Conservation (phyloP, 2,329 filamentous ascomycete species). For the Bipolaris sorokiniana region DNA sequence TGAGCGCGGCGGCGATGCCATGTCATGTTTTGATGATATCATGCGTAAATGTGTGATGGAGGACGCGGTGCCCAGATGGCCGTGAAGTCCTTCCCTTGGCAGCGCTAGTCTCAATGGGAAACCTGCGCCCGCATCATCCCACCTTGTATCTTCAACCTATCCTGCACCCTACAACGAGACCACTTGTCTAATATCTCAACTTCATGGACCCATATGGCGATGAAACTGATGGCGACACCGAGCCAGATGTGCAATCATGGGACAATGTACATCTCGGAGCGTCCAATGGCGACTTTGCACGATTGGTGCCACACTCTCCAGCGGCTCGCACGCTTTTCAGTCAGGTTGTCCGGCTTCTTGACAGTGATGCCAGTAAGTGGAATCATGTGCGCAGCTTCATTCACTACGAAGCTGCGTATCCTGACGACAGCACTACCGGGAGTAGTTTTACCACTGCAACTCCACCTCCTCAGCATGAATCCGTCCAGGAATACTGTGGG, state of each 20-base stretch:
- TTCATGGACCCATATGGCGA: neutral
- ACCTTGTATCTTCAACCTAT: neutral
- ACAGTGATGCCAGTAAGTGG: neutral
- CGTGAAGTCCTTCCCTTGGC: neutral
- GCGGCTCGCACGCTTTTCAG: neutral
- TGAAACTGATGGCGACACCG: constrained; percentile 1
- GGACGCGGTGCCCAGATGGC: neutral
- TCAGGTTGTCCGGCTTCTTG: constrained; percentile 1
- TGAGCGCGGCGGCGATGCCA: constrained; percentile 4
- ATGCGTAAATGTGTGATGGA: neutral
- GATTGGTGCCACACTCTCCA: constrained; percentile 1
- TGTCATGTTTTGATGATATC: constrained; percentile 1
- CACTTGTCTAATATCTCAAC: neutral
- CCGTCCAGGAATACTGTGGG: constrained; percentile 6
- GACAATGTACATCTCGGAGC: neutral
- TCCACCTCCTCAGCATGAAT: neutral
- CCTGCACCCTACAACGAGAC: neutral
- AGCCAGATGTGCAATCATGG: constrained; percentile 3
- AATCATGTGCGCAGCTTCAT: constrained; percentile 9
- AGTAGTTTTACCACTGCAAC: constrained; percentile 1
- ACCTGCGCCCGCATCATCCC: neutral
- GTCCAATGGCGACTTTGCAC: constrained; percentile 7
- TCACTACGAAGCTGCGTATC: constrained; percentile 1
- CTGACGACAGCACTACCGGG: constrained; percentile 1
- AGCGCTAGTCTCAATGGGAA: neutral